phyloP scores from a whole-genome alignment of 2,329 filamentous ascomycete species.

The Westerdykella ornata region DNA sequence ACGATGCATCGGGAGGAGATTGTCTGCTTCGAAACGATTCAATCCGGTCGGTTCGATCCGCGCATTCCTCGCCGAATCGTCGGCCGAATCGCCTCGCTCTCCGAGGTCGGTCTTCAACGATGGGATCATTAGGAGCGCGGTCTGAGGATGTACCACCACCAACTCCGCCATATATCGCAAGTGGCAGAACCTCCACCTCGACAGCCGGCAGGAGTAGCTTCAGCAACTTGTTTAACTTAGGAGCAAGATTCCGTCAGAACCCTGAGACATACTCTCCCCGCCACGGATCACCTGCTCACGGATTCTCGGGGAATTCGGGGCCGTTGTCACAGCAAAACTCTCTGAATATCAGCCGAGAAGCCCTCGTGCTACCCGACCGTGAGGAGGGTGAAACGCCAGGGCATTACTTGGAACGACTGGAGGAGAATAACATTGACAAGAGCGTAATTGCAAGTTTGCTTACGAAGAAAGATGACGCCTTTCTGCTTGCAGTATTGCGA shows the following conservation, averaged over 20 bases:
- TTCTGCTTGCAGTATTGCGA: slow-evolving; percentile 73
- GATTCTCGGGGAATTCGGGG: slow-evolving; percentile 62
- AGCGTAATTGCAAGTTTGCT: slow-evolving; percentile 79
- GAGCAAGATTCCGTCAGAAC: slow-evolving; percentile 70
- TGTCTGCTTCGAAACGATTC: slow-evolving; percentile 56
- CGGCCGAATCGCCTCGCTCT: slow-evolving; percentile 54
- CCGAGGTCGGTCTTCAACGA: slow-evolving; percentile 78
- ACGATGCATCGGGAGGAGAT: slow-evolving; percentile 40
- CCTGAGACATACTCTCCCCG: slow-evolving; percentile 59
- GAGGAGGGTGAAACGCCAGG: slow-evolving; percentile 84
- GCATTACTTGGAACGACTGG: slow-evolving; percentile 77
- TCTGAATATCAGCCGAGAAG: slow-evolving; percentile 67
- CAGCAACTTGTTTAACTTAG: slow-evolving; percentile 74
- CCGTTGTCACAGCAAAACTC: slow-evolving; percentile 78
- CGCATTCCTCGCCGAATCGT: slow-evolving; percentile 48
- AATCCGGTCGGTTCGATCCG: slow-evolving; percentile 60
- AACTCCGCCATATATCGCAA: slow-evolving; percentile 41
- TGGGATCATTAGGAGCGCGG: slow-evolving; percentile 71
- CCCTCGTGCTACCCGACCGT: slow-evolving; percentile 64
- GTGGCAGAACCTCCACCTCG: slow-evolving; percentile 68
- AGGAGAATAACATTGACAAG: slow-evolving; percentile 68
- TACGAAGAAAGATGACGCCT: slow-evolving; percentile 78
- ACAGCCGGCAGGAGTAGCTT: slow-evolving; percentile 86
- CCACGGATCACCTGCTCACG: slow-evolving; percentile 54
- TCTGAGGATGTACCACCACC: slow-evolving; percentile 65